phyloP scores from a whole-genome alignment of 2,329 filamentous ascomycete genomes.

The Parasarocladium wereldwijsianum region DNA sequence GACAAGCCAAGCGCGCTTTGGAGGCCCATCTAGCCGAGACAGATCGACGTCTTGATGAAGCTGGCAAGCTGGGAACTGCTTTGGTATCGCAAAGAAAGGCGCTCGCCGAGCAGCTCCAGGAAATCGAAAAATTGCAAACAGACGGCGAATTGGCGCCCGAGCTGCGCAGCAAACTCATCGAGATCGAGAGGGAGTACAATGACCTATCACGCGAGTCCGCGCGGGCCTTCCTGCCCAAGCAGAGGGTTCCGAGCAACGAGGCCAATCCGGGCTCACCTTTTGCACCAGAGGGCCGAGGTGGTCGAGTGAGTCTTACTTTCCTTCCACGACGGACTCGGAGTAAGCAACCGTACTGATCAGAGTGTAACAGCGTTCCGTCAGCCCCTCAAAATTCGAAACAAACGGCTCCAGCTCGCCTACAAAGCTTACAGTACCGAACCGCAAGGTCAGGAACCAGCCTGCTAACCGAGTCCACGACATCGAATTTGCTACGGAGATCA shows the following conservation, averaged over 20 bases:
- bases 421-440: constrained; percentile 74
- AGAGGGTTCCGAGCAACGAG: constrained; percentile 61
- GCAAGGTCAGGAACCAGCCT: constrained; percentile 82
- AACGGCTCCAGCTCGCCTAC: constrained; percentile 76
- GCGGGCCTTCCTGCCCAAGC: constrained; percentile 74
- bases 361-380: constrained; percentile 45
- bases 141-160: constrained; percentile 72
- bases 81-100: constrained; percentile 78
- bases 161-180: constrained; percentile 65
- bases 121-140: constrained; percentile 64
- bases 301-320: constrained; percentile 29
- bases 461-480: constrained; percentile 85
- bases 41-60: constrained; percentile 79
- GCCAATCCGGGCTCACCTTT: constrained; percentile 35
- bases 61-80: constrained; percentile 75
- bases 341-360: background rate
- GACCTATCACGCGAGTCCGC: constrained; percentile 84
- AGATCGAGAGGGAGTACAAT: constrained; percentile 90
- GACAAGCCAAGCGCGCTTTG: constrained; percentile 75
- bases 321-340: too few species aligned
- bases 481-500: constrained; percentile 96
- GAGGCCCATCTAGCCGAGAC: constrained; percentile 89
- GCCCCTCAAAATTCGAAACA: constrained; percentile 66
- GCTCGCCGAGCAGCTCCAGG: constrained; percentile 64
- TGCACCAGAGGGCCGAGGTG: constrained; percentile 34